A percentile compares a stretch with the other conserved stretches of the same genome.
These are phyloP conservation scores for Aaosphaeria arxii DNA, from an alignment of 2,329 filamentous ascomycete species.

Conservation along the genomic window DNA sequence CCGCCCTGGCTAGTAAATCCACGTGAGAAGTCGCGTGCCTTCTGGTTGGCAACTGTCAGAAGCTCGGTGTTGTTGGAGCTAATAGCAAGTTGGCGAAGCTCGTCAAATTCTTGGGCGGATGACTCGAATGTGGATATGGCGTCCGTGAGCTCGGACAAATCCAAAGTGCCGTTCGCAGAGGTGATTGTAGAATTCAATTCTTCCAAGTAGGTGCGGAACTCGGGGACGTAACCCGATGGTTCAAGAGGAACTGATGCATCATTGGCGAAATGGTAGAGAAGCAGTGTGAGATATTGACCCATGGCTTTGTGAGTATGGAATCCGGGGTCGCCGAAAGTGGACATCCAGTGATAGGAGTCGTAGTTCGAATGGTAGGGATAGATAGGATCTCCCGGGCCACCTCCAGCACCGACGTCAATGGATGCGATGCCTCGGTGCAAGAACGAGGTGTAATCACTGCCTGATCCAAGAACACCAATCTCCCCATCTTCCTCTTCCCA, in stretches of 20 bases:
- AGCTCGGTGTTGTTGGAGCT: constrained; percentile 22
- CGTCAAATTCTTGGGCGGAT: constrained; percentile 23
- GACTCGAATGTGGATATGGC: constrained; percentile 38
- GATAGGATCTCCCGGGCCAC: constrained; percentile 38
- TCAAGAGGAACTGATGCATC: constrained; percentile 40
- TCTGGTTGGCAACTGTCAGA: constrained; percentile 42
- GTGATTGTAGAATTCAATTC: constrained; percentile 30
- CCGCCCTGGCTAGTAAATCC: constrained; percentile 48
- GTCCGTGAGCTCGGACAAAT: constrained; percentile 25
- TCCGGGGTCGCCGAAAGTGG: constrained; percentile 49
- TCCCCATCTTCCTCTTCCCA: constrained; percentile 38
- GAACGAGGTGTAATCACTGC: constrained; percentile 48
- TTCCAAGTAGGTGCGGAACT: constrained; percentile 35
- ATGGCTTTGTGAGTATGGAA: constrained; percentile 50
- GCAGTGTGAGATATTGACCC: constrained; percentile 45
- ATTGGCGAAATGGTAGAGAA: constrained; percentile 41
- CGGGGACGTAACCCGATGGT: constrained; percentile 36
- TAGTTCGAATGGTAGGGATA: constrained; percentile 51
- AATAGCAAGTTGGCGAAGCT: constrained; percentile 26
- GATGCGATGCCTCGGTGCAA: constrained; percentile 43
- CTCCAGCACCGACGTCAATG: constrained; percentile 43
- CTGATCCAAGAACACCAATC: constrained; percentile 44
- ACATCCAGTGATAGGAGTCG: constrained; percentile 53
- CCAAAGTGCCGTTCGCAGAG: constrained; percentile 25
- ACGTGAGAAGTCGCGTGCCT: constrained; percentile 45